Evolutionary conservation across 352 stramenopile genomes (phyloP).

Genomic region (Lagenidium sp.): DNA sequence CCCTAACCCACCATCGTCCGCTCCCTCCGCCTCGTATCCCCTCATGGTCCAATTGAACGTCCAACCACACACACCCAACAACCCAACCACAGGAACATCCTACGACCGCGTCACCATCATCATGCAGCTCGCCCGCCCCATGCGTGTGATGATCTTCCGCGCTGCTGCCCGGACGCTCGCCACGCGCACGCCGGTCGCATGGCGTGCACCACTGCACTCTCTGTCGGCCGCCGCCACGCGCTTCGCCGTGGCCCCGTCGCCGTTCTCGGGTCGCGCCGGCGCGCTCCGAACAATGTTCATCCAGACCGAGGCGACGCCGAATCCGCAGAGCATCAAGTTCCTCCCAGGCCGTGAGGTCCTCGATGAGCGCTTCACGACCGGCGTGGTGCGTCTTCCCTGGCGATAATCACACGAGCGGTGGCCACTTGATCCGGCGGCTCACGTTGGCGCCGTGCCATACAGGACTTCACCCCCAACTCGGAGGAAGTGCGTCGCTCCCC

Average conservation of each 20-base stretch:
- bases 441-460: slow-evolving; percentile 1
- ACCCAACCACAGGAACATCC: too few species aligned
- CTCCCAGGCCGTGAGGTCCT: slow-evolving; percentile 88
- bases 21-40: too few species aligned
- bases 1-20: too few species aligned
- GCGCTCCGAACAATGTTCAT: slow-evolving; percentile 94
- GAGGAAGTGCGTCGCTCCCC: slow-evolving; percentile 88
- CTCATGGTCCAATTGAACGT: too few species aligned
- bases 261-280: slow-evolving; percentile 14
- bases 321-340: slow-evolving; percentile 98
- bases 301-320: slow-evolving; percentile 97
- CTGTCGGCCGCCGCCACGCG: not conserved
- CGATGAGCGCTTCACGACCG: slow-evolving; percentile 83
- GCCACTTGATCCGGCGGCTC: too few species aligned
- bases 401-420: too few species aligned
- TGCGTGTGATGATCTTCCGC: too few species aligned
- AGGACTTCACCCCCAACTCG: slow-evolving; percentile 82
- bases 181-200: not conserved
- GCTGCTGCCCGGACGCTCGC: not conserved
- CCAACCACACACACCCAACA: too few species aligned
- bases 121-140: too few species aligned
- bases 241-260: not conserved
- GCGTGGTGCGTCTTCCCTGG: slow-evolving; percentile 25
- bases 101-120: too few species aligned
- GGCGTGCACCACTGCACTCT: slow-evolving; percentile 8